Percentiles rank a stretch among this genome's conserved stretches.
phyloP scores from a whole-genome alignment of 352 stramenopile genomes.

The Pythium myriotylum region DNA sequence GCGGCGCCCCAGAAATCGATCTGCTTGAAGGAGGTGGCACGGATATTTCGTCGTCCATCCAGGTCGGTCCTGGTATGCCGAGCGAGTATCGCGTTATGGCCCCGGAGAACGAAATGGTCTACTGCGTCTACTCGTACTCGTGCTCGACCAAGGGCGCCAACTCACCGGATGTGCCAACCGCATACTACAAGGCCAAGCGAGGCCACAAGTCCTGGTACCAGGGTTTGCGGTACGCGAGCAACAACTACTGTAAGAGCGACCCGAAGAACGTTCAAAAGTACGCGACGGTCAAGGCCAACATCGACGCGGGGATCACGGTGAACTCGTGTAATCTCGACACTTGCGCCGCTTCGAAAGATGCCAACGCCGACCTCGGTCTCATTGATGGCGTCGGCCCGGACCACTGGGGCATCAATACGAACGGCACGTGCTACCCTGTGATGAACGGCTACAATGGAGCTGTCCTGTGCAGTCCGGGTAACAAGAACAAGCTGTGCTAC shows the following conservation, averaged over 20 bases:
- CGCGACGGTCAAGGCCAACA: slow-evolving; percentile 34
- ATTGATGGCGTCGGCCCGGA: slow-evolving; percentile 43
- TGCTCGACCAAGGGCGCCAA: slow-evolving; percentile 57
- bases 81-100: slow-evolving; percentile 44
- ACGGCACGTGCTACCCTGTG: slow-evolving; percentile 62
- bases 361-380: slow-evolving; percentile 43
- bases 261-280: slow-evolving; percentile 36
- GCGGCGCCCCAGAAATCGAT: slow-evolving; percentile 96
- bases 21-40: slow-evolving; percentile 89
- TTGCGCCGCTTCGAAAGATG: slow-evolving; percentile 56
- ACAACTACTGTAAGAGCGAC: slow-evolving; percentile 52
- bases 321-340: slow-evolving; percentile 44
- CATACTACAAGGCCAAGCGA: slow-evolving; percentile 43
- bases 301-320: slow-evolving; percentile 47
- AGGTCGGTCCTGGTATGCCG: slow-evolving; percentile 81
- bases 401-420: slow-evolving; percentile 63
- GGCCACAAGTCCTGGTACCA: slow-evolving; percentile 77
- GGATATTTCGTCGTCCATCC: slow-evolving; percentile 89
- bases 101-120: slow-evolving; percentile 19
- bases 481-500: slow-evolving; percentile 38
- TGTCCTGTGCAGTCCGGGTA: slow-evolving; percentile 58
- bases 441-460: slow-evolving; percentile 66
- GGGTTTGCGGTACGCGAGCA: slow-evolving; percentile 53
- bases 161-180: slow-evolving; percentile 38
- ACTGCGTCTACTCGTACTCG: slow-evolving; percentile 44